Conservation (phyloP, 2,329 filamentous ascomycete genomes). For the Cladosporium sp. region DNA sequence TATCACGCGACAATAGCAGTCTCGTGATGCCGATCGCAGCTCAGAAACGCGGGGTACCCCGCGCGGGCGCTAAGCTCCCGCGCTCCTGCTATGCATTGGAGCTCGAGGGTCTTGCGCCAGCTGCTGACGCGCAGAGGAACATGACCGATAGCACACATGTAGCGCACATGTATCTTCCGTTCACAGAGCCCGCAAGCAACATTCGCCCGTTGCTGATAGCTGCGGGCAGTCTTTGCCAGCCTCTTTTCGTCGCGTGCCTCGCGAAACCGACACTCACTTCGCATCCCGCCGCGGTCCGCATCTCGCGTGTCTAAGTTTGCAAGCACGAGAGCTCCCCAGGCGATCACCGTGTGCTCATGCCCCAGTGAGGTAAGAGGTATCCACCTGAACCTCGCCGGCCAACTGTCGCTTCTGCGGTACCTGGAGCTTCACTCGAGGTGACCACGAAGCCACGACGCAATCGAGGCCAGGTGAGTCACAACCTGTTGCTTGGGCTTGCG, state of each 20-base stretch:
- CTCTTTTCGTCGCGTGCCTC: too few species aligned
- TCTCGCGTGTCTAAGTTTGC: conserved; percentile 5
- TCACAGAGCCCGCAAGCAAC: too few species aligned
- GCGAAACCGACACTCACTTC: neutral
- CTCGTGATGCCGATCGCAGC: neutral
- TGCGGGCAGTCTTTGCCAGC: too few species aligned
- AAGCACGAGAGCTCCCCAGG: conserved; percentile 1
- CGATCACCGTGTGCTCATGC: conserved; percentile 5
- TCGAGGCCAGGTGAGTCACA: too few species aligned
- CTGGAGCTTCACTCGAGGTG: neutral
- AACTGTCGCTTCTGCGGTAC: neutral
- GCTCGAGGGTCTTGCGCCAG: neutral
- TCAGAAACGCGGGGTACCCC: neutral
- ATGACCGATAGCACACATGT: too few species aligned
- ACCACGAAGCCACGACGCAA: too few species aligned
- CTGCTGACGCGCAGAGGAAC: neutral
- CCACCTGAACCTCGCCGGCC: conserved; percentile 1
- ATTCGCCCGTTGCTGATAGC: too few species aligned
- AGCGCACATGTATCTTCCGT: too few species aligned
- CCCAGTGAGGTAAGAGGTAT: neutral
- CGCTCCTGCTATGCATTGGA: neutral
- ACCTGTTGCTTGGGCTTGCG: too few species aligned
- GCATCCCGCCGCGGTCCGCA: conserved; percentile 4
- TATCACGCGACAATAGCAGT: neutral
- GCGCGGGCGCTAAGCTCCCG: neutral